phyloP scores from a whole-genome alignment of 495 filamentous ascomycete species.

The Alectoria sarmentosa region DNA sequence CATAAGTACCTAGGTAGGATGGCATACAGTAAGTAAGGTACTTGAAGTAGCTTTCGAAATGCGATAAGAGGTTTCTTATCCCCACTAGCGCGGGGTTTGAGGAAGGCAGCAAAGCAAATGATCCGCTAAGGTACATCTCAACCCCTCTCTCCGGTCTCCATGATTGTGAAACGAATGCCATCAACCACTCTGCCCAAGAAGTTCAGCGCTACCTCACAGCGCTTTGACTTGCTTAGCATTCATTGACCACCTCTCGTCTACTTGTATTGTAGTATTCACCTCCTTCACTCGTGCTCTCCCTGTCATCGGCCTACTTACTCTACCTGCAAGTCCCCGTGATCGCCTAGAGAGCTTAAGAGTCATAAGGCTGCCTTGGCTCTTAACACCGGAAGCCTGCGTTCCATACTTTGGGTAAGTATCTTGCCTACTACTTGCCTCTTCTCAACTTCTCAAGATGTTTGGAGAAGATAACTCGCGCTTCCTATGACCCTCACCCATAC shows the following conservation, averaged over 20 bases:
- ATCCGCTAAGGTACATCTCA: neutral
- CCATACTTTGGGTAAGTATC: slow-evolving; percentile 11
- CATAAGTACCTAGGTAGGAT: no score
- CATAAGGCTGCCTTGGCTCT: slow-evolving; percentile 24
- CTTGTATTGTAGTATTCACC: neutral
- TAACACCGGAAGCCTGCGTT: slow-evolving; percentile 7
- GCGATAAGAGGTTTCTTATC: slow-evolving; percentile 5
- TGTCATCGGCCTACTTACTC: slow-evolving; percentile 5
- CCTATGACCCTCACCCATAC: neutral
- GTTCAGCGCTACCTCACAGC: no score
- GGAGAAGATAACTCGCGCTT: no score
- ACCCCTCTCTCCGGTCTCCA: neutral
- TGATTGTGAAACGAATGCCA: no score
- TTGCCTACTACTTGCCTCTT: neutral
- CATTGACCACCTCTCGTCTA: neutral
- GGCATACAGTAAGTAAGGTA: no score
- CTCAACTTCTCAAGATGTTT: neutral
- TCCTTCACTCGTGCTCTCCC: slow-evolving; percentile 10
- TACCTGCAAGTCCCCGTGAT: slow-evolving; percentile 17
- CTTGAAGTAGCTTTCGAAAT: neutral
- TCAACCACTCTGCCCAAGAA: neutral
- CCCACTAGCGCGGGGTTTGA: slow-evolving; percentile 14
- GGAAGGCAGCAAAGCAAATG: neutral
- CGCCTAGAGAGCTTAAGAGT: slow-evolving; percentile 19
- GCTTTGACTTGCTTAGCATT: neutral